Conservation (phyloP, 257 asterid genomes). For the Fraxinus cuspidata region DNA sequence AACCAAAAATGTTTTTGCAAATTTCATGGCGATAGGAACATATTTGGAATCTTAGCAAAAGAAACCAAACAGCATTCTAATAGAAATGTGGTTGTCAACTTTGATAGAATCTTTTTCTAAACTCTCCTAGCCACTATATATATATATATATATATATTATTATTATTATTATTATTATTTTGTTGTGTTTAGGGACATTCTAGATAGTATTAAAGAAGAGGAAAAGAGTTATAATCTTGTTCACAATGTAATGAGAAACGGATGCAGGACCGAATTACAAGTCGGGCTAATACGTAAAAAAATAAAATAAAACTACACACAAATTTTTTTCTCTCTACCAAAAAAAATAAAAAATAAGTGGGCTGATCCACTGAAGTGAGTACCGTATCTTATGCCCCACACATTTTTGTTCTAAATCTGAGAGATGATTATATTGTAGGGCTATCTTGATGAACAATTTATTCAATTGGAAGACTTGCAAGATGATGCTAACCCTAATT, state of each 20-base stretch:
- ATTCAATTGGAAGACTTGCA: slow-evolving; percentile 70
- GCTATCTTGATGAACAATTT: slow-evolving; percentile 80
- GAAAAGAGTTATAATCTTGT: background rate
- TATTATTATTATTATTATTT: too few species aligned
- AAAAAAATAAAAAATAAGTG: too few species aligned
- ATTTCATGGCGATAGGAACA: background rate
- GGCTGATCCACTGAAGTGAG: too few species aligned
- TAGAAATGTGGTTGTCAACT: background rate
- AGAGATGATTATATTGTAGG: slow-evolving; percentile 40
- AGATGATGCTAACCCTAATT: slow-evolving; percentile 79
- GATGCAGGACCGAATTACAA: too few species aligned
- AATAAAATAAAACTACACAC: too few species aligned
- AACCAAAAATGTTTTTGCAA: background rate
- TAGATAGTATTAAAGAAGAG: too few species aligned
- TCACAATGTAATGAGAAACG: background rate
- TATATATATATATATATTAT: too few species aligned
- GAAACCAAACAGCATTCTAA: background rate
- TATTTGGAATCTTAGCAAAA: background rate
- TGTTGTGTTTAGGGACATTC: background rate
- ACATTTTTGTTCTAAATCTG: background rate
- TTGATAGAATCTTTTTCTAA: background rate
- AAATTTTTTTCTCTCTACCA: too few species aligned
- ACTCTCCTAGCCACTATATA: background rate
- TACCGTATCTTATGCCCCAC: background rate
- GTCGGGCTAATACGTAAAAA: too few species aligned